Conservation (phyloP, 2,329 filamentous ascomycete species). For the Xylaria sp. region DNA sequence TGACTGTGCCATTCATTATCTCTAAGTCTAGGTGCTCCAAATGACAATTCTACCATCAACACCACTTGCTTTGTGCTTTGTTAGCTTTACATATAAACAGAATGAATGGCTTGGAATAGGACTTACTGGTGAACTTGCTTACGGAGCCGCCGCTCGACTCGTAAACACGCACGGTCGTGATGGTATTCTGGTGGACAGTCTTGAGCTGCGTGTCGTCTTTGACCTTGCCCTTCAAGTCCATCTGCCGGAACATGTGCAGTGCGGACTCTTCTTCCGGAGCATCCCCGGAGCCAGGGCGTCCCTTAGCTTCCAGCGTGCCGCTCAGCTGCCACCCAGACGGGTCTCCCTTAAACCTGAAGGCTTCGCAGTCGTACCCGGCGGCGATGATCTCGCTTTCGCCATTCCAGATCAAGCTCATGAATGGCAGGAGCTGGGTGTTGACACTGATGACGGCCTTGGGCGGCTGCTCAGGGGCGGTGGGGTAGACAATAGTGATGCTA, state of each 20-base stretch:
- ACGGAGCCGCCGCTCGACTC: constrained; percentile 67
- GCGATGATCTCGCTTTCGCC: constrained; percentile 91
- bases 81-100: constrained; percentile 33
- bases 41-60: constrained; percentile 83
- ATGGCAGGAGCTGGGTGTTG: constrained; percentile 86
- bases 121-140: constrained; percentile 85
- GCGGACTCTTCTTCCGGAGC: constrained; percentile 87
- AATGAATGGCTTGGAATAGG: constrained; percentile 17
- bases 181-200: constrained; percentile 95
- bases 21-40: constrained; percentile 63
- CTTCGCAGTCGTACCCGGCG: constrained; percentile 87
- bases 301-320: constrained; percentile 79
- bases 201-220: constrained; percentile 93
- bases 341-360: constrained; percentile 83
- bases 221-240: constrained; percentile 94
- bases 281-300: constrained; percentile 61
- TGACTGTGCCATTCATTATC: constrained; percentile 17
- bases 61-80: constrained; percentile 64
- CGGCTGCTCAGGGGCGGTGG: constrained; percentile 85
- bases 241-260: constrained; percentile 97
- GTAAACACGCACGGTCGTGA: constrained; percentile 80
- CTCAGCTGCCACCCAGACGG: constrained; percentile 81
- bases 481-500: constrained; percentile 95
- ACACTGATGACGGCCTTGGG: constrained; percentile 89
- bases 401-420: constrained; percentile 91